Percentiles rank a stretch among this genome's conserved stretches.
phyloP scores from a whole-genome alignment of 2,329 filamentous ascomycete species.

The Raffaelea albimanens region DNA sequence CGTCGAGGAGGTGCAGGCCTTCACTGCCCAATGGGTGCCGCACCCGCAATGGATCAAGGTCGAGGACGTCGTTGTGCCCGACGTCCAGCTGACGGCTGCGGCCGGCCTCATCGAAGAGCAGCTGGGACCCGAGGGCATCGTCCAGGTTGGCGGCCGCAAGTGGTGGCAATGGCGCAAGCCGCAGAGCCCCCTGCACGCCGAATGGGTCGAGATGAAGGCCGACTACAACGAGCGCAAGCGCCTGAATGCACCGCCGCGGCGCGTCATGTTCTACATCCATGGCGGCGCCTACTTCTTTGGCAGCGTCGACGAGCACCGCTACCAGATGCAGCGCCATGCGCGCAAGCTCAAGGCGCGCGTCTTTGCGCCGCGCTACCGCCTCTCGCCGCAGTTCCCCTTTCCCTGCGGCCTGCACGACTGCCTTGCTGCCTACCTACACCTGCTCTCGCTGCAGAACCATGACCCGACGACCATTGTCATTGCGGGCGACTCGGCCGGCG shows the following conservation, averaged over 20 bases:
- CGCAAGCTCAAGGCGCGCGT: slow-evolving; percentile 86
- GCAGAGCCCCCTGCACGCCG: slow-evolving; percentile 59
- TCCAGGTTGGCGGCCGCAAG: slow-evolving; percentile 65
- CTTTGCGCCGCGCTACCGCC: slow-evolving; percentile 75
- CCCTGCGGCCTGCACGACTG: slow-evolving; percentile 89
- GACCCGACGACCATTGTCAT: slow-evolving; percentile 75
- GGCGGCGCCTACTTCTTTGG: slow-evolving; percentile 95
- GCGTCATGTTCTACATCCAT: slow-evolving; percentile 89
- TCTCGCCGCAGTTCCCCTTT: slow-evolving; percentile 91
- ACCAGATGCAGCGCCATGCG: slow-evolving; percentile 93
- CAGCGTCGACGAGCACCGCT: slow-evolving; percentile 92
- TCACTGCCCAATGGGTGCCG: slow-evolving; percentile 87
- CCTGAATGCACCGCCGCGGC: slow-evolving; percentile 48
- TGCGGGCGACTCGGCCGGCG: slow-evolving; percentile 88
- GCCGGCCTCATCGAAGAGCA: slow-evolving; percentile 61
- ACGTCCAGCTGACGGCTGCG: slow-evolving; percentile 53
- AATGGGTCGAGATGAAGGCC: slow-evolving; percentile 93
- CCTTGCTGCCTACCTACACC: slow-evolving; percentile 74
- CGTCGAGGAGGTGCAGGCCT: slow-evolving; percentile 86
- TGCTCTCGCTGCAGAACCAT: slow-evolving; percentile 55
- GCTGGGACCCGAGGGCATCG: slow-evolving; percentile 67
- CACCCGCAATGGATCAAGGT: slow-evolving; percentile 80
- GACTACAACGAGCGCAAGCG: slow-evolving; percentile 67
- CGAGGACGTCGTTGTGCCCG: slow-evolving; percentile 57
- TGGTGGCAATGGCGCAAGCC: slow-evolving; percentile 87